A percentile compares a stretch with the other conserved stretches of the same genome.
These are phyloP conservation scores for Eruca vesicaria DNA, from an alignment of 441 rosid species.

Conservation along the genomic window DNA sequence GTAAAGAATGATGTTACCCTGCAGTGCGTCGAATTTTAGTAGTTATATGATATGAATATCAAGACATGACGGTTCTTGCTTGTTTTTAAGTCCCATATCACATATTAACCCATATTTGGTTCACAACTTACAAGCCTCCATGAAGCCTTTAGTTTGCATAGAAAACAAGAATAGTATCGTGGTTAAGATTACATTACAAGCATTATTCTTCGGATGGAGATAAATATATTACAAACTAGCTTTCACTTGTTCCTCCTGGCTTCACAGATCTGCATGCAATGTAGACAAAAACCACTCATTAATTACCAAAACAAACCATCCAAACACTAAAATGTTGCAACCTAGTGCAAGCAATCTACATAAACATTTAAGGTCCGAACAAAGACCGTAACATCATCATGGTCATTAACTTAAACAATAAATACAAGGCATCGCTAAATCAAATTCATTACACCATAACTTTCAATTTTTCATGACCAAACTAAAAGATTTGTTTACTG, in stretches of 20 bases:
- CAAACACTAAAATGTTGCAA: neutral
- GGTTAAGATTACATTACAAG: slow-evolving; percentile 27
- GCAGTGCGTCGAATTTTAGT: neutral
- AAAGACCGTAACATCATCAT: neutral
- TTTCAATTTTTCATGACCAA: neutral
- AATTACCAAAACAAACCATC: slow-evolving; percentile 9
- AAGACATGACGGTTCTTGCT: neutral
- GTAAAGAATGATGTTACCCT: too few species aligned
- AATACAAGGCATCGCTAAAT: neutral
- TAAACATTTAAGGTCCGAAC: neutral
- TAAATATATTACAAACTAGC: slow-evolving; percentile 19
- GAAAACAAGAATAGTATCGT: slow-evolving; percentile 13
- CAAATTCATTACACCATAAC: neutral
- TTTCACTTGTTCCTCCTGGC: slow-evolving; percentile 14
- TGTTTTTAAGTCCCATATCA: neutral
- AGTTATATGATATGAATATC: neutral
- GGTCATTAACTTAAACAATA: neutral
- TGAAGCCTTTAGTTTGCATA: slow-evolving; percentile 19
- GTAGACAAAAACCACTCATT: neutral
- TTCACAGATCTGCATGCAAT: slow-evolving; percentile 14
- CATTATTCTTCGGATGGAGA: neutral
- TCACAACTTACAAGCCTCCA: slow-evolving; percentile 22
- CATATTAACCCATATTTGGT: neutral
- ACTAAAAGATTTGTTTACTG: neutral
- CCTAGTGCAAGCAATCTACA: neutral